phyloP scores from a whole-genome alignment of 352 stramenopile genomes.

The Achlya hypogyna region DNA sequence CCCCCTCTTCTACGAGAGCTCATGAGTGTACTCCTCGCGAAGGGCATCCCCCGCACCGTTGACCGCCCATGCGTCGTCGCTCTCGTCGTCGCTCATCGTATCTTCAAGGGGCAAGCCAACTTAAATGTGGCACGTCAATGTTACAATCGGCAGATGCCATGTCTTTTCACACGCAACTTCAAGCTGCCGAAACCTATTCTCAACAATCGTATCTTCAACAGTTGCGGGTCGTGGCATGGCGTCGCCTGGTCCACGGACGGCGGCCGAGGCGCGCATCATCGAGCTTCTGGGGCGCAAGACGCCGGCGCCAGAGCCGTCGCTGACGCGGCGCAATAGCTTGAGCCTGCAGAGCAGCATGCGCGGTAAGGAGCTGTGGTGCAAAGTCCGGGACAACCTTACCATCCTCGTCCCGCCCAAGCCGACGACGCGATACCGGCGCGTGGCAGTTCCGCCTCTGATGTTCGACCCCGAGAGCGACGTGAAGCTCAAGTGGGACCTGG shows the following conservation, averaged over 20 bases:
- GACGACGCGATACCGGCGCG: not conserved
- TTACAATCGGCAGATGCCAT: not conserved
- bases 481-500: slow-evolving; percentile 63
- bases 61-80: not conserved
- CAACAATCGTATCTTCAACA: no score
- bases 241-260: no score
- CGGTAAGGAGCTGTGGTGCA: slow-evolving; percentile 4
- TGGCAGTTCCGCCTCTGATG: slow-evolving; percentile 23
- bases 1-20: not conserved
- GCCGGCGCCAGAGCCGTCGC: no score
- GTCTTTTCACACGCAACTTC: no score
- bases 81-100: not conserved
- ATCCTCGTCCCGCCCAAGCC: slow-evolving; percentile 8
- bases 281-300: no score
- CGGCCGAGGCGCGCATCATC: no score
- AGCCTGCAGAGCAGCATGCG: not conserved
- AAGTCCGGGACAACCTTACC: slow-evolving; percentile 14
- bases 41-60: not conserved
- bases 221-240: no score
- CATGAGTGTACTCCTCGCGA: not conserved
- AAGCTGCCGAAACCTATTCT: no score
- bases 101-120: not conserved
- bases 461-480: slow-evolving; percentile 47
- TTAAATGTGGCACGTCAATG: not conserved
- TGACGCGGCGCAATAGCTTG: not conserved